Evolutionary conservation across 129 eudicot species (phyloP).

Genomic region (Lactuca sativa): DNA sequence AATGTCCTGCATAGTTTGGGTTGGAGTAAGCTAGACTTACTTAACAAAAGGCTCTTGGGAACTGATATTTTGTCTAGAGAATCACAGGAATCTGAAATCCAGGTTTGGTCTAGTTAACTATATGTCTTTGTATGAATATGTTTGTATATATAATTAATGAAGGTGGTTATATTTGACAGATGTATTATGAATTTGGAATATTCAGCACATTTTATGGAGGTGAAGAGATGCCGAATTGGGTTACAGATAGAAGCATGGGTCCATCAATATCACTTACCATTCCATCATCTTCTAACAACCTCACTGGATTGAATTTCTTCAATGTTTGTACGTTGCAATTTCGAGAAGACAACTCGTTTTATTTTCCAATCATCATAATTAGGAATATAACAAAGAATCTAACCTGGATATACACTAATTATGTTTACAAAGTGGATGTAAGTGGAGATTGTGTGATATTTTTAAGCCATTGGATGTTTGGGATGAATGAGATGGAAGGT

Average conservation of each 20-base stretch:
- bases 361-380: neutral
- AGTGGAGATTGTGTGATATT: neutral
- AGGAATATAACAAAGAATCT: neutral
- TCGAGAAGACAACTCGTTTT: no score
- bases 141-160: neutral
- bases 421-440: neutral
- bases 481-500: conserved; percentile 24
- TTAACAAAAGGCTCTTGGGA: neutral
- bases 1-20: conserved; percentile 7
- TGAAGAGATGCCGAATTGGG: conserved; percentile 3
- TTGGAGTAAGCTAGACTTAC: neutral
- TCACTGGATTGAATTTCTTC: neutral
- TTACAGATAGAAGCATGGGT: neutral
- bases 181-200: conserved; percentile 16
- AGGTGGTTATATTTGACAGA: conserved; percentile 1
- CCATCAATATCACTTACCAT: conserved; percentile 16
- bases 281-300: neutral
- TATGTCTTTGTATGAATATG: neutral
- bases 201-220: conserved; percentile 15
- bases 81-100: neutral
- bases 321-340: neutral
- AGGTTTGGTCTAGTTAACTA: neutral
- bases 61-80: neutral
- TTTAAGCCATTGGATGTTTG: neutral
- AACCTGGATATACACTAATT: neutral